Conservation (phyloP, 495 filamentous ascomycete genomes). For the Annulohypoxylon stygium region DNA sequence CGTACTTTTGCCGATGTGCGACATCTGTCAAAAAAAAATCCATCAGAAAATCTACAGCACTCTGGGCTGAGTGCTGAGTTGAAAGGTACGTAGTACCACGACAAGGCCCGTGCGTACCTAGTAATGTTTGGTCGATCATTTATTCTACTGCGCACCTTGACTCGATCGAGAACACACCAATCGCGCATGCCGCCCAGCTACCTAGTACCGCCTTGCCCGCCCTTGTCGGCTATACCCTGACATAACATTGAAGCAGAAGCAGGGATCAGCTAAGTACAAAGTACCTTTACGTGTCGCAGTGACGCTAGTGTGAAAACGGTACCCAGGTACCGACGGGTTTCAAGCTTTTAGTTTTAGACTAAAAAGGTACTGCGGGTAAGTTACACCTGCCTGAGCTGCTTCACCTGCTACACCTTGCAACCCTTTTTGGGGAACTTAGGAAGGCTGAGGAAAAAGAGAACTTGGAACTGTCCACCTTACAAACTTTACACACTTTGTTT, state of each 20-base stretch:
- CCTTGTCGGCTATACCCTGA: conserved; percentile 11
- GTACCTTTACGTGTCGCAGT: conserved; percentile 9
- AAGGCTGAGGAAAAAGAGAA: conserved; percentile 19
- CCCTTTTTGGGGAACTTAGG: conserved; percentile 12
- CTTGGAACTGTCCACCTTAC: conserved; percentile 16
- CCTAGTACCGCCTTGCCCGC: conserved; percentile 24
- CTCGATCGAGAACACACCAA: conserved; percentile 19
- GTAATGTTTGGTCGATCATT: conserved; percentile 17
- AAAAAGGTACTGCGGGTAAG: conserved; percentile 16
- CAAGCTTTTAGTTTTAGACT: conserved; percentile 33
- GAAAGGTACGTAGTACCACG: neutral
- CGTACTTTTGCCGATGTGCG: conserved; percentile 46
- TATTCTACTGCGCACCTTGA: conserved; percentile 14
- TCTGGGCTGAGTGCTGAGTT: no score
- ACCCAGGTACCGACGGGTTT: conserved; percentile 32
- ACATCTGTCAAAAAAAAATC: conserved; percentile 39
- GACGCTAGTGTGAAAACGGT: conserved; percentile 32
- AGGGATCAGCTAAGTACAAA: conserved; percentile 31
- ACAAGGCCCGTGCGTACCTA: conserved; percentile 26
- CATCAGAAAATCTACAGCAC: neutral
- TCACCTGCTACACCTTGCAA: conserved; percentile 8
- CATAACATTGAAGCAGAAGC: conserved; percentile 4
- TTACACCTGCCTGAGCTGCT: neutral
- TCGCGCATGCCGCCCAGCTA: conserved; percentile 23
- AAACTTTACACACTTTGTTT: neutral